Percentiles rank a stretch among this genome's conserved stretches.
These are phyloP conservation scores for Saccharomycopsis guyanensis DNA, from an alignment of 805 yeast genomes.

Conservation along the genomic window DNA sequence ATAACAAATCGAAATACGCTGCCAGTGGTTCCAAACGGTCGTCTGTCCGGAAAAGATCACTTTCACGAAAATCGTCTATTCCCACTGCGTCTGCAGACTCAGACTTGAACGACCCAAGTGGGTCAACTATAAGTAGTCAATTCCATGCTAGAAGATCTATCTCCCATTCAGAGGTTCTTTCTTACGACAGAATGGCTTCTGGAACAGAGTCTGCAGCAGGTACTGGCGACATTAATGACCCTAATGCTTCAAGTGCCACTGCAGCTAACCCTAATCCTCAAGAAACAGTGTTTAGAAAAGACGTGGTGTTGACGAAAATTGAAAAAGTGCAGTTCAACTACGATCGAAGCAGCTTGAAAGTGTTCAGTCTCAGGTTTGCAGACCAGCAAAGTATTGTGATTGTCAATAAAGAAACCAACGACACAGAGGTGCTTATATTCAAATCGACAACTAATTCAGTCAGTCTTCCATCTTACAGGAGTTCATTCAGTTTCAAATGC, in stretches of 20 bases:
- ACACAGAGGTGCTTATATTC: conserved; percentile 46
- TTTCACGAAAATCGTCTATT: conserved; percentile 19
- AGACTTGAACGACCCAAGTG: neutral
- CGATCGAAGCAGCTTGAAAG: conserved; percentile 28
- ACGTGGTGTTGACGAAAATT: conserved; percentile 59
- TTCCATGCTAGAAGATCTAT: conserved; percentile 27
- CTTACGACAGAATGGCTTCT: conserved; percentile 40
- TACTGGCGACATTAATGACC: conserved; percentile 5
- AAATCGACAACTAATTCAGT: conserved; percentile 27
- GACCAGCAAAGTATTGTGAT: conserved; percentile 58
- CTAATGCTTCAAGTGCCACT: neutral
- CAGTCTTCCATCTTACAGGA: conserved; percentile 30
- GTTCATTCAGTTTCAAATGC: conserved; percentile 28
- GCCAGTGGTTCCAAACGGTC: conserved; percentile 12
- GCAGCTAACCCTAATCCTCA: neutral
- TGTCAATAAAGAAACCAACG: conserved; percentile 34
- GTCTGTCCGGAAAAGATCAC: conserved; percentile 23
- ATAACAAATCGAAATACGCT: neutral
- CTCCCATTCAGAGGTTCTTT: conserved; percentile 33
- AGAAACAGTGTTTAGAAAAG: conserved; percentile 37
- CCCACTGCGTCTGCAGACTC: neutral
- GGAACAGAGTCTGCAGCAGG: conserved; percentile 28
- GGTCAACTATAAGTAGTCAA: neutral
- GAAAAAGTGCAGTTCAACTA: conserved; percentile 33
- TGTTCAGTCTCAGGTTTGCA: conserved; percentile 35